Evolutionary conservation across 164 flowering plant genomes (phyloP).

Genomic region (Stephania yunnanensis): DNA sequence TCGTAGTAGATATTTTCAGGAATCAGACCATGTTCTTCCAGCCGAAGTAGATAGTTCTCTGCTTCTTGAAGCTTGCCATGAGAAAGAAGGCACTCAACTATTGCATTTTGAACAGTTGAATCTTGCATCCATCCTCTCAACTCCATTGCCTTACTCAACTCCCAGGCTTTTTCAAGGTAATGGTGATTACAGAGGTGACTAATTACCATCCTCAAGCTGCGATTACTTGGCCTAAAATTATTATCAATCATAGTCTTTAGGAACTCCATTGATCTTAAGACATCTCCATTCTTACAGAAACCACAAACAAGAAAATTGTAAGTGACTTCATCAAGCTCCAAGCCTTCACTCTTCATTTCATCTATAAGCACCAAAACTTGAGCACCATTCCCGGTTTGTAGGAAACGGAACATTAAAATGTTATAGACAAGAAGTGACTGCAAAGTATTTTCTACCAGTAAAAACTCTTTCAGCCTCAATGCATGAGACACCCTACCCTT

Average conservation of each 20-base stretch:
- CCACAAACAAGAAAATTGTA: constrained; percentile 68
- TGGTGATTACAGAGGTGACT: constrained; percentile 31
- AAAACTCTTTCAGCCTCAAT: constrained; percentile 41
- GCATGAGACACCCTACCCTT: constrained; percentile 33
- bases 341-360: constrained; percentile 37
- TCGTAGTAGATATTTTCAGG: constrained; percentile 45
- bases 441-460: constrained; percentile 29
- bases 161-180: constrained; percentile 40
- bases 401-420: constrained; percentile 54
- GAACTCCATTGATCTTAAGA: constrained; percentile 36
- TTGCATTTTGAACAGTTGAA: constrained; percentile 44
- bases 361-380: constrained; percentile 29
- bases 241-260: constrained; percentile 52
- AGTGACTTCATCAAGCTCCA: constrained; percentile 45
- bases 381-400: constrained; percentile 24
- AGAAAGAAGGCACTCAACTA: constrained; percentile 45
- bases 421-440: constrained; percentile 34
- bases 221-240: constrained; percentile 52
- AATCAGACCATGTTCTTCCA: constrained; percentile 35
- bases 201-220: constrained; percentile 47
- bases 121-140: constrained; percentile 49
- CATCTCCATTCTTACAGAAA: constrained; percentile 32
- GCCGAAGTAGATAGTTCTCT: constrained; percentile 41
- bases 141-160: constrained; percentile 60
- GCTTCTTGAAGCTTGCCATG: constrained; percentile 49